Evolutionary conservation across 345 rosid species (phyloP).

Genomic region (Luvunga scandens): DNA sequence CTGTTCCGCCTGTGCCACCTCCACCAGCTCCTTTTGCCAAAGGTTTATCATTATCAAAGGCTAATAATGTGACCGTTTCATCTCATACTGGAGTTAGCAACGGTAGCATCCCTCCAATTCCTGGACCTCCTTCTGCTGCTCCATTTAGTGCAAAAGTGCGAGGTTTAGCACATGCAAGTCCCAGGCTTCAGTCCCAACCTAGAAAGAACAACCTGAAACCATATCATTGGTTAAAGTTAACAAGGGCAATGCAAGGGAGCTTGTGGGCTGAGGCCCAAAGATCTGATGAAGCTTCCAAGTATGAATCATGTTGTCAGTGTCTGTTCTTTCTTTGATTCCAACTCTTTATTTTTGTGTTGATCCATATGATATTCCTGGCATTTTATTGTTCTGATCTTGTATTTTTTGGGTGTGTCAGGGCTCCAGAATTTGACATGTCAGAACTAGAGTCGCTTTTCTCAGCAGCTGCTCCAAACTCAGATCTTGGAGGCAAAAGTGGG

Average conservation of each 20-base stretch:
- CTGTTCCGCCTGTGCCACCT: conserved; percentile 52
- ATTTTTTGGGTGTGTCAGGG: conserved; percentile 36
- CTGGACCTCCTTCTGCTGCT: conserved; percentile 52
- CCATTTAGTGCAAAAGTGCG: conserved; percentile 49
- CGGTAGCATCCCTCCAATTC: conserved; percentile 61
- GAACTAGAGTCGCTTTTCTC: conserved; percentile 86
- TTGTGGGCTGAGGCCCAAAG: conserved; percentile 84
- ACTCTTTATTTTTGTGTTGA: background rate
- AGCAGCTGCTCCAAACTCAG: conserved; percentile 51
- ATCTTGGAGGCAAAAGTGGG: conserved; percentile 34
- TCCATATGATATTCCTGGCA: background rate
- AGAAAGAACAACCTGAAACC: conserved; percentile 72
- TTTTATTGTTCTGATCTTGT: conserved; percentile 17
- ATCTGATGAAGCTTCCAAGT: conserved; percentile 73
- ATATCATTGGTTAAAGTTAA: conserved; percentile 86
- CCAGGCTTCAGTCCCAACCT: conserved; percentile 49
- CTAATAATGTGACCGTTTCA: conserved; percentile 18
- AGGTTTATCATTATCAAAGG: conserved; percentile 21
- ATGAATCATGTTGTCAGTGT: conserved; percentile 11
- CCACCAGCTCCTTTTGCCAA: conserved; percentile 54
- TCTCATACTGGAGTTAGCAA: conserved; percentile 36
- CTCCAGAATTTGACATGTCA: conserved; percentile 74
- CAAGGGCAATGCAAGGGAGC: conserved; percentile 85
- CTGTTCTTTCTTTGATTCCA: conserved; percentile 1
- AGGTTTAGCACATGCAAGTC: conserved; percentile 37